These are phyloP conservation scores for Thermochaetoides thermophila DNA, from an alignment of 495 filamentous ascomycete genomes.

Conservation along the genomic window DNA sequence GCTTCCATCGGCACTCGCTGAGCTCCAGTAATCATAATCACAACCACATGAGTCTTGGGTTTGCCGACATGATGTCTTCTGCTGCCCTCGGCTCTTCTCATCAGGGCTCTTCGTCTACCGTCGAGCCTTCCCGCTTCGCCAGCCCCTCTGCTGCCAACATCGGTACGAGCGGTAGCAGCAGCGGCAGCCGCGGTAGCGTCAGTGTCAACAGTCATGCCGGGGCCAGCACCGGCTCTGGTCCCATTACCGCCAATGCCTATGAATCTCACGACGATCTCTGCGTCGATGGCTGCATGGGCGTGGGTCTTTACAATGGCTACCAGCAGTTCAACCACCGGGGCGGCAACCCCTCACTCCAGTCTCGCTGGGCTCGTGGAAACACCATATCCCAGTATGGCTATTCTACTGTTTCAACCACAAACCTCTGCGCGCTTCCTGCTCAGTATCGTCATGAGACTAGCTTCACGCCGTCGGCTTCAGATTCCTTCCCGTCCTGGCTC, in stretches of 20 bases:
- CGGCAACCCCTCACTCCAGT: conserved; percentile 4
- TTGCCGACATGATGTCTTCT: conserved; percentile 7
- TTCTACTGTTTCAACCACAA: too few relatives aligned
- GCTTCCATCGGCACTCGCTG: conserved; percentile 13
- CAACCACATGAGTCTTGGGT: conserved; percentile 4
- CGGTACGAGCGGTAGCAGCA: too few relatives aligned
- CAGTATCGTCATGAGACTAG: conserved; percentile 7
- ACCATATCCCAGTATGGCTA: conserved; percentile 3
- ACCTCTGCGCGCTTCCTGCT: conserved; percentile 1
- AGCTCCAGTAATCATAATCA: too few relatives aligned
- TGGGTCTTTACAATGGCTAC: conserved; percentile 21
- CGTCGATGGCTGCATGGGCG: conserved; percentile 21
- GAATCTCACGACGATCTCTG: conserved; percentile 30
- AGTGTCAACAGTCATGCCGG: too few relatives aligned
- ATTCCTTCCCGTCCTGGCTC: conserved; percentile 7
- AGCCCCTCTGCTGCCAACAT: too few relatives aligned
- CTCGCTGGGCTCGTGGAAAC: conserved; percentile 9
- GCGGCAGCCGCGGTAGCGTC: too few relatives aligned
- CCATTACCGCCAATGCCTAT: conserved; percentile 1
- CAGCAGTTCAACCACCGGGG: conserved; percentile 18
- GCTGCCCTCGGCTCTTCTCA: too few relatives aligned
- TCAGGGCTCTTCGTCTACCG: too few relatives aligned
- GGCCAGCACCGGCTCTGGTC: not conserved
- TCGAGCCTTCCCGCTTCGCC: too few relatives aligned
- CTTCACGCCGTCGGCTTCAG: conserved; percentile 1